These are phyloP conservation scores for Pseudogymnoascus sp. DNA, from an alignment of 2,329 filamentous ascomycete genomes.

Conservation along the genomic window DNA sequence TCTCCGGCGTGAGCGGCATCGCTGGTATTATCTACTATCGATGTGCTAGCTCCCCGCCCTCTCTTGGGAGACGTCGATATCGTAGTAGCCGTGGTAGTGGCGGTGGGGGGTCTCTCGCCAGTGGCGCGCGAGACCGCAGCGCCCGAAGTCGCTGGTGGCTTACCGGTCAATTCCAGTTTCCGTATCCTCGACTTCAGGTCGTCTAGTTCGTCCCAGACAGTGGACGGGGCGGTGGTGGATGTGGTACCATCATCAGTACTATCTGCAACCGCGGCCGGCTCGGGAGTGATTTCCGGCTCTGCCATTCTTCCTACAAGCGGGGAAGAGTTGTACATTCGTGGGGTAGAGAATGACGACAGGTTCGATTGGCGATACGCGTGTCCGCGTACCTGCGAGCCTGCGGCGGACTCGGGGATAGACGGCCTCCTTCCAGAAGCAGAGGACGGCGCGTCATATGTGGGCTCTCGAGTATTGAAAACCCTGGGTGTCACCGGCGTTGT, in stretches of 20 bases:
- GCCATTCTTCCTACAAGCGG: conserved; percentile 45
- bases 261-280: conserved; percentile 42
- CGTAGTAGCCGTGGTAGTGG: conserved; percentile 83
- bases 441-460: background rate
- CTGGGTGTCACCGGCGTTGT: conserved; percentile 2
- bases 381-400: conserved; percentile 11
- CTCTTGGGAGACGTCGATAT: conserved; percentile 84
- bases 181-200: conserved; percentile 90
- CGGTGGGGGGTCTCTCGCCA: conserved; percentile 78
- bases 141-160: conserved; percentile 72
- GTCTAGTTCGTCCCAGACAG: conserved; percentile 95
- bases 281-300: conserved; percentile 31
- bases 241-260: conserved; percentile 71
- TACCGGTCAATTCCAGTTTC: conserved; percentile 81
- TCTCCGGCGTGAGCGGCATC: conserved; percentile 40
- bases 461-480: background rate
- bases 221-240: conserved; percentile 82
- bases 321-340: conserved; percentile 42
- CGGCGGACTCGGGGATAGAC: background rate
- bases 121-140: conserved; percentile 56
- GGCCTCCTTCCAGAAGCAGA: background rate
- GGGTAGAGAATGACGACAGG: conserved; percentile 23
- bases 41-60: conserved; percentile 40
- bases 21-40: conserved; percentile 37
- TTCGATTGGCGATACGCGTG: conserved; percentile 27